Percentiles rank a stretch among this genome's conserved stretches.
phyloP scores from a whole-genome alignment of 2,329 filamentous ascomycete species.

The Gnomoniopsis sp. region DNA sequence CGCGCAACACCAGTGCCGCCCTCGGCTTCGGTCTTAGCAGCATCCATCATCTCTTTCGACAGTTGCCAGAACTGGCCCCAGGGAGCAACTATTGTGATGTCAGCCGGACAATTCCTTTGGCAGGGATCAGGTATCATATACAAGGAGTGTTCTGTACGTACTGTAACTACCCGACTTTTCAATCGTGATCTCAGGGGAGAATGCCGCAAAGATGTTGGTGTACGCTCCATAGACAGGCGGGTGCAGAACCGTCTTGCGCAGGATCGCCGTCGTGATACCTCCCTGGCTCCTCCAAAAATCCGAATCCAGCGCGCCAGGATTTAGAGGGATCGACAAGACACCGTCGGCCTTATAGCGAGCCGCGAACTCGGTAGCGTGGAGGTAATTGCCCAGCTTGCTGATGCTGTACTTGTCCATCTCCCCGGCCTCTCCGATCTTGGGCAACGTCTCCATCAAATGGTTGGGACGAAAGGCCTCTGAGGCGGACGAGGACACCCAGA shows the following conservation, averaged over 20 bases:
- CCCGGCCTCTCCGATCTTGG: not conserved
- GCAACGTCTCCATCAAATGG: not conserved
- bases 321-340: constrained; percentile 25
- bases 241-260: constrained; percentile 18
- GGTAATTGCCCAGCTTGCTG: constrained; percentile 26
- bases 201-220: constrained; percentile 36
- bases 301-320: constrained; percentile 27
- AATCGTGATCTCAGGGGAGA: constrained; percentile 32
- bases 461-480: constrained; percentile 1
- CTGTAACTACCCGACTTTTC: constrained; percentile 25
- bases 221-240: constrained; percentile 31
- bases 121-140: not conserved
- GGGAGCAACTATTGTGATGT: constrained; percentile 27
- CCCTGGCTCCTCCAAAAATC: constrained; percentile 20
- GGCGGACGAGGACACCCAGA: constrained; percentile 6
- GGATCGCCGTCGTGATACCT: constrained; percentile 3
- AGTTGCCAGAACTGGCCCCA: constrained; percentile 35
- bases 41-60: constrained; percentile 27
- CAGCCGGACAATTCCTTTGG: not conserved
- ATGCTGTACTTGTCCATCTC: constrained; percentile 20
- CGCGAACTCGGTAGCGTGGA: constrained; percentile 25
- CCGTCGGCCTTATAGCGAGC: constrained; percentile 21
- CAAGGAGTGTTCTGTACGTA: constrained; percentile 12
- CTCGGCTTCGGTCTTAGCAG: constrained; percentile 30
- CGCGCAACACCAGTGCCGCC: constrained; percentile 34